Conservation (phyloP, 257 asterid genomes). For the Salvia rosmarinus region DNA sequence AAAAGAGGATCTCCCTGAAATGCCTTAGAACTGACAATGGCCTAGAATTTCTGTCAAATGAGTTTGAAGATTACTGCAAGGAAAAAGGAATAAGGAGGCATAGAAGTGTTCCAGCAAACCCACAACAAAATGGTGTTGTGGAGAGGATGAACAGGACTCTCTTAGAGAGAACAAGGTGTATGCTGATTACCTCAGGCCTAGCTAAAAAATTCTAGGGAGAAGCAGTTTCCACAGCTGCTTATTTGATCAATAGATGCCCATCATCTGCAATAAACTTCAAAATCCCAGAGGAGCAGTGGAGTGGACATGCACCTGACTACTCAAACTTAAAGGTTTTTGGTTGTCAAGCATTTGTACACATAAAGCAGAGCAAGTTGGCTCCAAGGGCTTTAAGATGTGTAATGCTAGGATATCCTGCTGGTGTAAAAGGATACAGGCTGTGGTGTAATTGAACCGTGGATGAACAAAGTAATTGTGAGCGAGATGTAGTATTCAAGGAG, state of each 20-base stretch:
- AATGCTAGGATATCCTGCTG: too few species aligned
- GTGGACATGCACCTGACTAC: too few species aligned
- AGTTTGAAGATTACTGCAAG: not conserved
- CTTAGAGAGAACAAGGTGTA: too few species aligned
- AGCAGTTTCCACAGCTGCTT: not conserved
- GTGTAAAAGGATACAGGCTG: too few species aligned
- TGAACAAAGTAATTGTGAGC: not conserved
- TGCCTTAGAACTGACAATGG: not conserved
- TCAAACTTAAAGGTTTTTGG: not conserved
- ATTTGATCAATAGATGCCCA: not conserved
- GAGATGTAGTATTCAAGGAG: not conserved
- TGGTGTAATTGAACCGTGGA: not conserved
- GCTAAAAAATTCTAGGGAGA: too few species aligned
- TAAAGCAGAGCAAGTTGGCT: too few species aligned
- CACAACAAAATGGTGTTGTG: not conserved
- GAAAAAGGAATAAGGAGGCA: not conserved
- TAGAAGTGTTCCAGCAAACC: not conserved
- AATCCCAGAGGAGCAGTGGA: not conserved
- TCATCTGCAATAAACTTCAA: not conserved
- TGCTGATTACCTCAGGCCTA: too few species aligned
- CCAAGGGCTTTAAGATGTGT: too few species aligned
- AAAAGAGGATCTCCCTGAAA: not conserved
- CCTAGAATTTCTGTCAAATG: not conserved
- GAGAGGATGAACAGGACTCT: not conserved
- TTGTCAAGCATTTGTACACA: not conserved